Percentiles rank a stretch among this genome's conserved stretches.
Evolutionary conservation across 2,329 filamentous ascomycete genomes (phyloP).

Genomic region (Xylariaceae sp.): DNA sequence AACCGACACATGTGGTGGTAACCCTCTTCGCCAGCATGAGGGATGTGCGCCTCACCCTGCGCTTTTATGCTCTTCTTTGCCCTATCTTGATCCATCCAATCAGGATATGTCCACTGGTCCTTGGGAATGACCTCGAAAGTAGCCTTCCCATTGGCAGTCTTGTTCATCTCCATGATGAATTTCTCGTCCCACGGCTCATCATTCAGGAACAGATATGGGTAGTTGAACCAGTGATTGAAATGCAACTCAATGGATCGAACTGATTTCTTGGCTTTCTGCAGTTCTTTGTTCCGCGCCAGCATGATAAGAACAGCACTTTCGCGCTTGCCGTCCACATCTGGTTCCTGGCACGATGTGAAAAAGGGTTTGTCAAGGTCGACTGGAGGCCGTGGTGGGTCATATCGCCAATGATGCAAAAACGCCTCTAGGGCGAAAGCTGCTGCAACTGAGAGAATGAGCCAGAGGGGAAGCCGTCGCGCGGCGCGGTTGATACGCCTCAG

Average conservation of each 20-base stretch:
- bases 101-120: slow-evolving; percentile 41
- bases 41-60: slow-evolving; percentile 33
- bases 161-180: slow-evolving; percentile 39
- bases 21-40: slow-evolving; percentile 40
- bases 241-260: slow-evolving; percentile 41
- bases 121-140: slow-evolving; percentile 42
- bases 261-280: slow-evolving; percentile 38
- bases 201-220: slow-evolving; percentile 47
- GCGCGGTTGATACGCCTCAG: slow-evolving; percentile 33
- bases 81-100: slow-evolving; percentile 30
- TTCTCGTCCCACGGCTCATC: slow-evolving; percentile 40
- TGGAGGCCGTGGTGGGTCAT: slow-evolving; percentile 34
- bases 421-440: slow-evolving; percentile 34
- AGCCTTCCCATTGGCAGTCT: slow-evolving; percentile 36
- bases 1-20: slow-evolving; percentile 45
- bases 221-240: slow-evolving; percentile 48
- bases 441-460: slow-evolving; percentile 30
- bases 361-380: slow-evolving; percentile 40
- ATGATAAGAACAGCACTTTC: slow-evolving; percentile 46
- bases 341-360: slow-evolving; percentile 39
- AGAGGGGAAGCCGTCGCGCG: slow-evolving; percentile 30
- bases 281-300: slow-evolving; percentile 45
- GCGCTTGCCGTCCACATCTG: slow-evolving; percentile 34
- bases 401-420: slow-evolving; percentile 35
- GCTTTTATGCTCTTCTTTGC: slow-evolving; percentile 34